These are phyloP conservation scores for Termitomyces eurrhizus DNA, from an alignment of 768 basidiomycete species.

Conservation along the genomic window DNA sequence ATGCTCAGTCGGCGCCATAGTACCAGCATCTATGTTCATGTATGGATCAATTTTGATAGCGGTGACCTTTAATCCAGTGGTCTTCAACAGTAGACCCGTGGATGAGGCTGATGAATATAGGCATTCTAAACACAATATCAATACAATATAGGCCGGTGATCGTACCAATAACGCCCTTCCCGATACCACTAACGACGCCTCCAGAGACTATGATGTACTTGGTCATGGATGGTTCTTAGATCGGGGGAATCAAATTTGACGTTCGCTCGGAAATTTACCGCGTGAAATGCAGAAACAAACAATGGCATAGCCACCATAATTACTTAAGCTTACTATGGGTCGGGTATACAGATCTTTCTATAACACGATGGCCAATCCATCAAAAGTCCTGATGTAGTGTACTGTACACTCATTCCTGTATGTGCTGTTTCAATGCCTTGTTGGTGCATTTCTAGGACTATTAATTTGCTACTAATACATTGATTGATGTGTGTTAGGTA, in stretches of 20 bases:
- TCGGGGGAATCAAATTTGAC: slow-evolving; percentile 3
- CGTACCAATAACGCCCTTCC: slow-evolving; percentile 98
- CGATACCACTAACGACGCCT: slow-evolving; percentile 97
- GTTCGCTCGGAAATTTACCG: slow-evolving; percentile 12
- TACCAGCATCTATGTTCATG: slow-evolving; percentile 99
- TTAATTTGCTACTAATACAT: no score
- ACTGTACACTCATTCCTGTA: no score
- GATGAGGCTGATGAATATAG: slow-evolving; percentile 72
- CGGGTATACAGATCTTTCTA: not conserved
- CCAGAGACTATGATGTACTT: slow-evolving; percentile 97
- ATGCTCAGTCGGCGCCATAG: slow-evolving; percentile 98
- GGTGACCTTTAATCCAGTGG: slow-evolving; percentile 92
- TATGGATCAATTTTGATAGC: slow-evolving; percentile 99
- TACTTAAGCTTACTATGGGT: not conserved
- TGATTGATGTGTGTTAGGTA: no score
- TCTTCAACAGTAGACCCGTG: slow-evolving; percentile 93
- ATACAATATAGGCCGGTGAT: slow-evolving; percentile 20
- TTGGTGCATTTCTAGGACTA: no score
- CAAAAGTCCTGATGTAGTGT: no score
- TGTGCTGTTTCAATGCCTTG: no score
- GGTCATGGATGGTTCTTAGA: slow-evolving; percentile 51
- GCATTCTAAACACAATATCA: slow-evolving; percentile 12
- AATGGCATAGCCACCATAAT: slow-evolving; percentile 9
- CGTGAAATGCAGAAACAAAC: slow-evolving; percentile 6
- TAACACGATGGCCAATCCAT: no score